These are phyloP conservation scores for Eucalyptus melliodora DNA, from an alignment of 345 rosid genomes.

Conservation along the genomic window DNA sequence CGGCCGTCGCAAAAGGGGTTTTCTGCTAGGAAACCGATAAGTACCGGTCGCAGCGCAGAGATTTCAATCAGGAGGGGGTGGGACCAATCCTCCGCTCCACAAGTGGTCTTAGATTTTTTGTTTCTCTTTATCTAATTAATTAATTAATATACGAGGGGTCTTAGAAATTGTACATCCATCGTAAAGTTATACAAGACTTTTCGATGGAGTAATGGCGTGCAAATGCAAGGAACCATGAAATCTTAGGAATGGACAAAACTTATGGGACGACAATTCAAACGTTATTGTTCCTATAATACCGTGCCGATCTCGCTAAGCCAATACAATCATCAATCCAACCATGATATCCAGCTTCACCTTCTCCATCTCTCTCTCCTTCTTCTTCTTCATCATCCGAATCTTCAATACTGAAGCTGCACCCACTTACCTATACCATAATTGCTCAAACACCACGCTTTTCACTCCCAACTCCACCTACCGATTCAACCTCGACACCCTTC, in stretches of 20 bases:
- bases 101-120: too few relatives aligned
- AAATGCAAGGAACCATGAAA: too few relatives aligned
- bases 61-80: not conserved
- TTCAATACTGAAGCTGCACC: too few relatives aligned
- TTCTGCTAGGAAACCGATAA: too few relatives aligned
- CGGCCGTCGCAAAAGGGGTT: too few relatives aligned
- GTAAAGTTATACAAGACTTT: too few relatives aligned
- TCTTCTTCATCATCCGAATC: not conserved
- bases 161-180: not conserved
- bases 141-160: not conserved
- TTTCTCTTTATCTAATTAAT: too few relatives aligned
- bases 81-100: not conserved
- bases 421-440: rapidly evolving
- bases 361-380: not conserved
- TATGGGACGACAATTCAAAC: not conserved
- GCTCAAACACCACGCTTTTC: rapidly evolving
- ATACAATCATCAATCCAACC: not conserved
- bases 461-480: too few relatives aligned
- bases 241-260: too few relatives aligned
- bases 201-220: too few relatives aligned
- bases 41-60: too few relatives aligned
- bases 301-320: not conserved
- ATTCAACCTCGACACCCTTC: too few relatives aligned
- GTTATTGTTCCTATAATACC: not conserved
- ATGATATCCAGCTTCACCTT: not conserved